Conservation (phyloP, 306 rosid species). For the Adenanthera pavonina region DNA sequence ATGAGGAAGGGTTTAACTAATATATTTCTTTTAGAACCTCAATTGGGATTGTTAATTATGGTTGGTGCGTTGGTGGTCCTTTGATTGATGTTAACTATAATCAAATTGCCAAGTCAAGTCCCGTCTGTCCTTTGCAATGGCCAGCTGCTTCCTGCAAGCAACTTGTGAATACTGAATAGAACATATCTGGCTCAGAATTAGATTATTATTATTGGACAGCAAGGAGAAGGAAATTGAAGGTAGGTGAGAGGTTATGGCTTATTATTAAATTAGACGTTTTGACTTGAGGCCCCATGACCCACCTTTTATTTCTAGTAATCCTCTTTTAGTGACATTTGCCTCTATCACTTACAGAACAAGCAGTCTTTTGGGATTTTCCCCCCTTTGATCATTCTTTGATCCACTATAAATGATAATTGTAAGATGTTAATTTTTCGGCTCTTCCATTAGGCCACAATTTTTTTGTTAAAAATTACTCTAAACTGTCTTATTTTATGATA, state of each 20-base stretch:
- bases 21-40: not conserved
- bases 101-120: constrained; percentile 10
- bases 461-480: too few relatives aligned
- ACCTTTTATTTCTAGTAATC: constrained; percentile 15
- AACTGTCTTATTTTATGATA: too few relatives aligned
- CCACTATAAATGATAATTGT: too few relatives aligned
- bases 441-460: too few relatives aligned
- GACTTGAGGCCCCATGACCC: not conserved
- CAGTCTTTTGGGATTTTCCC: too few relatives aligned
- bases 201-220: not conserved
- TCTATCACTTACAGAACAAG: not conserved
- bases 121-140: not conserved
- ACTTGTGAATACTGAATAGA: constrained; percentile 13
- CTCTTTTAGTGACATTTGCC: not conserved
- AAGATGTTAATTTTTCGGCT: too few relatives aligned
- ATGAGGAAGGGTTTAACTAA: not conserved
- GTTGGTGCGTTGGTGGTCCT: not conserved
- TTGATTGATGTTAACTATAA: constrained; percentile 3
- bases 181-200: not conserved
- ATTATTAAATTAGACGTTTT: not conserved
- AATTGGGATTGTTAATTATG: not conserved
- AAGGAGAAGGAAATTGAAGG: constrained; percentile 24
- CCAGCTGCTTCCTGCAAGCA: constrained; percentile 4
- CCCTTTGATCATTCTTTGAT: too few relatives aligned
- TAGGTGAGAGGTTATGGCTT: constrained; percentile 23